These are phyloP conservation scores for Nasturtium officinale DNA, from an alignment of 345 rosid species.

Conservation along the genomic window DNA sequence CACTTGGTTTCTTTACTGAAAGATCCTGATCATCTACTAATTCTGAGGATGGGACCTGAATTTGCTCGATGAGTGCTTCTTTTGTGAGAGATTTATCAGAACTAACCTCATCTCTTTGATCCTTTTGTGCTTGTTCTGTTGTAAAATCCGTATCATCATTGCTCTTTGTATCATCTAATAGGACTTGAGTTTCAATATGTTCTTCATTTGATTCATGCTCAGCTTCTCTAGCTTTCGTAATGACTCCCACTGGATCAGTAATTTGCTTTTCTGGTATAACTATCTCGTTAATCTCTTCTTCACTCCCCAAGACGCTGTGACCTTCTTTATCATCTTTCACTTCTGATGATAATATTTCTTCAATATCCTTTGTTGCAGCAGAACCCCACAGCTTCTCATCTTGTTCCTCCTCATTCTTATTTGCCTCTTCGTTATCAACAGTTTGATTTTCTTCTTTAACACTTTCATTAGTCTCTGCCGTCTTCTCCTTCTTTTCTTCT, in stretches of 20 bases:
- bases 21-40: not conserved
- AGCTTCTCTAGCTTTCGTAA: not conserved
- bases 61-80: conserved; percentile 34
- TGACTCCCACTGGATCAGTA: not conserved
- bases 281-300: conserved; percentile 9
- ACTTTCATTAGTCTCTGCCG: conserved; percentile 34
- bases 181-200: not conserved
- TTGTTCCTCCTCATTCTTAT: conserved; percentile 35
- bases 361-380: not conserved
- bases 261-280: conserved; percentile 16
- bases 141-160: not conserved
- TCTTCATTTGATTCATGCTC: conserved; percentile 20
- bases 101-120: conserved; percentile 13
- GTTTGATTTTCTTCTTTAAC: conserved; percentile 14
- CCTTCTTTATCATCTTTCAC: conserved; percentile 20
- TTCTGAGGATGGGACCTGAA: conserved; percentile 25
- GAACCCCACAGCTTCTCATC: conserved; percentile 23
- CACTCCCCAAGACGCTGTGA: conserved; percentile 4
- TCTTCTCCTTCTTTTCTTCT: conserved; percentile 30
- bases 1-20: conserved; percentile 31
- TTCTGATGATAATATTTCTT: conserved; percentile 4
- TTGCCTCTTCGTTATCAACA: conserved; percentile 26
- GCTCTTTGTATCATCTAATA: conserved; percentile 18
- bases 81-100: conserved; percentile 19
- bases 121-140: conserved; percentile 13